phyloP scores from a whole-genome alignment of 345 rosid species.

The Erysimum cheiranthoides region DNA sequence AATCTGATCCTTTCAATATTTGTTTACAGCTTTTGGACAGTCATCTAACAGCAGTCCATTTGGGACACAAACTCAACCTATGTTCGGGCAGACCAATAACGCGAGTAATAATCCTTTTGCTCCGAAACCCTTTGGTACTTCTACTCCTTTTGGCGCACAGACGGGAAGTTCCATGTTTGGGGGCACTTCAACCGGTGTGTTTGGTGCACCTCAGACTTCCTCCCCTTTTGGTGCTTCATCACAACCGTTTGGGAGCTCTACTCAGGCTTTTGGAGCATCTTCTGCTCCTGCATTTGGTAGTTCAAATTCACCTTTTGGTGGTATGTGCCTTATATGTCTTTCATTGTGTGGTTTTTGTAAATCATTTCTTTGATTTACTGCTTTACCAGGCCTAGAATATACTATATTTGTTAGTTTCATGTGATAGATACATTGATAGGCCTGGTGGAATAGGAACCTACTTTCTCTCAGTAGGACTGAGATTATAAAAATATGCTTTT shows the following conservation, averaged over 20 bases:
- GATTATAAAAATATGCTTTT: conserved; percentile 11
- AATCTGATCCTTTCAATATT: conserved; percentile 21
- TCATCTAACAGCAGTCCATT: conserved; percentile 70
- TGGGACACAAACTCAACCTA: conserved; percentile 61
- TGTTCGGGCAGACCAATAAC: conserved; percentile 74
- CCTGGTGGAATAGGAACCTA: background rate
- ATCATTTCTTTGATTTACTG: conserved; percentile 3
- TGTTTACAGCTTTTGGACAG: conserved; percentile 79
- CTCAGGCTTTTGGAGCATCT: conserved; percentile 70
- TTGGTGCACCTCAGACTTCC: conserved; percentile 73
- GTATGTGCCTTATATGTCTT: conserved; percentile 46
- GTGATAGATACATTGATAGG: background rate
- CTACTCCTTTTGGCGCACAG: conserved; percentile 79
- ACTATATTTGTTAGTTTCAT: conserved; percentile 1
- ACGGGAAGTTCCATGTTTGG: conserved; percentile 82
- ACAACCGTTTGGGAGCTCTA: conserved; percentile 70
- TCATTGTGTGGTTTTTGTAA: background rate
- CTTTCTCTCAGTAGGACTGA: background rate
- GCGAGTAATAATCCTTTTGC: conserved; percentile 74
- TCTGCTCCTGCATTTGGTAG: conserved; percentile 74
- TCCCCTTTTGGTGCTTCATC: conserved; percentile 86
- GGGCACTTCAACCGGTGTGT: conserved; percentile 86
- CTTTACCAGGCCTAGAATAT: conserved; percentile 1
- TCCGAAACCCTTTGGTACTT: conserved; percentile 69
- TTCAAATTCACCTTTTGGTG: conserved; percentile 75